phyloP scores from a whole-genome alignment of 805 yeast genomes.

The Candida chilensis region DNA sequence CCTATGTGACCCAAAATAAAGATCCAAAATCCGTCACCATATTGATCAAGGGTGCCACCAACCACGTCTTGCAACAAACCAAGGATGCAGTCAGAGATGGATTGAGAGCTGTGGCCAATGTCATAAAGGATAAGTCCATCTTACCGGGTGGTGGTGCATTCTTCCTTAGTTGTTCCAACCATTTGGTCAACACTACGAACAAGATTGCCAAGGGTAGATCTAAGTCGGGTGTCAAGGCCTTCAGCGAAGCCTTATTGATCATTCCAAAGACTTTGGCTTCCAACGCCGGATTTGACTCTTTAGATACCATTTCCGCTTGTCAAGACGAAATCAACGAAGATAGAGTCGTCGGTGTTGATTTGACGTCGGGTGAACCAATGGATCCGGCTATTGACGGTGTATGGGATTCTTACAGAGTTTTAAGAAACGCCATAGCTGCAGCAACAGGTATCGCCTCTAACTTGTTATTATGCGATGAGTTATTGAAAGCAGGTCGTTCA shows the following conservation, averaged over 20 bases:
- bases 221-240: constrained; percentile 87
- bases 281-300: constrained; percentile 89
- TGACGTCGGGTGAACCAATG: constrained; percentile 88
- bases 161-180: constrained; percentile 72
- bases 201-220: constrained; percentile 70
- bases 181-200: constrained; percentile 44
- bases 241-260: constrained; percentile 83
- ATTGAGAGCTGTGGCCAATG: constrained; percentile 87
- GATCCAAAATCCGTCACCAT: constrained; percentile 90
- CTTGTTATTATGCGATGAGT: constrained; percentile 87
- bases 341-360: constrained; percentile 82
- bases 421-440: constrained; percentile 85
- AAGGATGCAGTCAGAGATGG: constrained; percentile 98
- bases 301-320: constrained; percentile 81
- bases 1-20: constrained; percentile 84
- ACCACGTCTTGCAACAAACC: constrained; percentile 81
- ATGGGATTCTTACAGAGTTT: constrained; percentile 93
- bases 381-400: constrained; percentile 92
- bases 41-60: constrained; percentile 88
- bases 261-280: constrained; percentile 89
- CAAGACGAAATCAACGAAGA: constrained; percentile 84
- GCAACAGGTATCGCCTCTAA: constrained; percentile 95
- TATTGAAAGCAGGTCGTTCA: constrained; percentile 93
- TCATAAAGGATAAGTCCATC: constrained; percentile 72
- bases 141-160: constrained; percentile 98